These are phyloP conservation scores for Setaria viridis DNA, from an alignment of 202 grass and related monocot genomes.

Conservation along the genomic window DNA sequence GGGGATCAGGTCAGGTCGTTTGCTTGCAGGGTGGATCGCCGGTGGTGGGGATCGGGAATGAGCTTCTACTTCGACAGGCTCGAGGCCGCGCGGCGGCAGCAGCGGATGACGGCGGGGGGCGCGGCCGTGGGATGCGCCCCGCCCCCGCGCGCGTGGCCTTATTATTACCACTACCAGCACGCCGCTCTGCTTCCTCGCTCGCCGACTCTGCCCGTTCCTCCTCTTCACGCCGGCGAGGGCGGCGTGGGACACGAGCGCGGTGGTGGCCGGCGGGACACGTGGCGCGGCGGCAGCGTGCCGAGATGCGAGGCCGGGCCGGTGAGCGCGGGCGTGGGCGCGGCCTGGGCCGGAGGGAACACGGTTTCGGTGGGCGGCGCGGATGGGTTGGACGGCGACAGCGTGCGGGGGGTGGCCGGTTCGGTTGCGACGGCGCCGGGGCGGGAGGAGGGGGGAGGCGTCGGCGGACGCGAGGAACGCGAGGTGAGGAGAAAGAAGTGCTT, in stretches of 20 bases:
- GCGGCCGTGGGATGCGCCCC: not conserved
- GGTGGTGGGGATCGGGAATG: not conserved
- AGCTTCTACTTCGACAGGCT: conserved; percentile 11
- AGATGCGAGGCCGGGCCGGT: not conserved
- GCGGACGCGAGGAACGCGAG: not conserved
- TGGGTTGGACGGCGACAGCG: not conserved
- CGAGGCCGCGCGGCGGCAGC: not conserved
- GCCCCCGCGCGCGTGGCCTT: not conserved
- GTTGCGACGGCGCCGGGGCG: not conserved
- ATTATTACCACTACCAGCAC: not conserved
- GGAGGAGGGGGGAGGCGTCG: not conserved
- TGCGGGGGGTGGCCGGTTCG: not conserved
- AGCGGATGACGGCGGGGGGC: not conserved
- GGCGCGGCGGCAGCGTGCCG: not conserved
- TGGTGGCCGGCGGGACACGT: not conserved
- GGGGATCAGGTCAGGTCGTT: not conserved
- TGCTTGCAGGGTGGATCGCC: not conserved
- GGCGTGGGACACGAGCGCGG: not conserved
- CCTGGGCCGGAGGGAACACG: not conserved
- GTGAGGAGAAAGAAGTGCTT: conserved; percentile 16
- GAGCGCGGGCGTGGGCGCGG: not conserved
- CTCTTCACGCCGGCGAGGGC: not conserved
- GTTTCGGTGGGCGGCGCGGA: not conserved
- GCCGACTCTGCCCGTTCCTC: not conserved
- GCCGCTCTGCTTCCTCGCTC: not conserved